Base-by-base conservation (phyloP, 129 eudicot genomes). In the Kitagawia praeruptora region DNA sequence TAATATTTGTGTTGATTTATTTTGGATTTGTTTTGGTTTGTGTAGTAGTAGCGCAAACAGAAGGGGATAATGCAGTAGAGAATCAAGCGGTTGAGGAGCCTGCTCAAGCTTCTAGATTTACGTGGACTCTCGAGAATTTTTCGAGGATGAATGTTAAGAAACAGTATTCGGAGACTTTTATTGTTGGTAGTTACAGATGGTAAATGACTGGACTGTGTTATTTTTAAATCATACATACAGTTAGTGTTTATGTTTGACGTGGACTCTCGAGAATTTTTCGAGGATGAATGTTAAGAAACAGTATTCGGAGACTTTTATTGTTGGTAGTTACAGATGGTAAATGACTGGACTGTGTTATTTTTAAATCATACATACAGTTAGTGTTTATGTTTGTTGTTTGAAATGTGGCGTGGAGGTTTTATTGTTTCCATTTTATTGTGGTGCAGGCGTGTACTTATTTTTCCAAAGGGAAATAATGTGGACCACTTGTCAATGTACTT, bases 381-480 rank as follows among this genome's bases (percentile, higher is more conserved):
- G 48, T n/a, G 54, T 69, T 37, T 61, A 25, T 61, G 28, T 9
- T 82, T 31, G 39, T 53, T 79, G 38, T 78, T 45, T 46, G 46
- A 70, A n/a, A 73, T 64, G 64, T 61, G 49, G 47, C 80, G 81
- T 34, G 78, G 28, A 72, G 16, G n/a, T 80, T 76, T 11, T n/a
- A 54, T 81, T 67, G 9, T 67, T 67, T 67, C 6, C 2, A 10
- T 27, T 66, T 66, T 66, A 28, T 66, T 13, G 23, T 6, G 42
- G 79, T 72, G 70, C 89, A 93, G 97, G 98, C 91, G 98, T 74
- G 91, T 91, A 45, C 93, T 93, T 73, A 93, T 91, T 53, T 91
- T 93, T 83, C 98, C 98, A 0, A 91, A 91, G 77, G 98, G 98
- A 51, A 93, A 93, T 84, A 93, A 93, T 83, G 98, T 91, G 85